A percentile compares a stretch with the other conserved stretches of the same genome.
phyloP scores from a whole-genome alignment of 2,329 filamentous ascomycete genomes.

The Penicillium hesseltinei region DNA sequence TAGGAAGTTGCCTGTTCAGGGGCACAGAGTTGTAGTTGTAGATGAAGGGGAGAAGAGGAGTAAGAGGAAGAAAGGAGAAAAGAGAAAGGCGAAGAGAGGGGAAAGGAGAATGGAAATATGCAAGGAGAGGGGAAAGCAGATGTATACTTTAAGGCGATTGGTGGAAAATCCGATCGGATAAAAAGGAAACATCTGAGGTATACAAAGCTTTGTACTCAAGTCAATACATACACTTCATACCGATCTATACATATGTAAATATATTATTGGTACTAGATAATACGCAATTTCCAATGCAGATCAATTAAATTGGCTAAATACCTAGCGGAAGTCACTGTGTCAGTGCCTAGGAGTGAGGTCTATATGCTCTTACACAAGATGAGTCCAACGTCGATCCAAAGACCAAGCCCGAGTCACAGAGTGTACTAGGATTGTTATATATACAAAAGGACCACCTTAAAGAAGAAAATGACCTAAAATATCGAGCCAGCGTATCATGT shows the following conservation, averaged over 20 bases:
- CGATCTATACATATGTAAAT: background rate
- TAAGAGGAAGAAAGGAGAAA: background rate
- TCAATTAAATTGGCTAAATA: background rate
- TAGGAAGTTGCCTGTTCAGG: background rate
- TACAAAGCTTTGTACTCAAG: no score
- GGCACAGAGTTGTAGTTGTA: background rate
- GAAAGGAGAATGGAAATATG: background rate
- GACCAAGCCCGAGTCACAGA: background rate
- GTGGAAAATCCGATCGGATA: background rate
- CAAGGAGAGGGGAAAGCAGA: background rate
- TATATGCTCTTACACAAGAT: background rate
- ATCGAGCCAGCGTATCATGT: background rate
- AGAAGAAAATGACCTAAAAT: background rate
- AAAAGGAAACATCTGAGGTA: background rate
- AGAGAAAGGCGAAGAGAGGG: background rate
- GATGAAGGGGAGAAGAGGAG: background rate
- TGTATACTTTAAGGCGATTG: background rate
- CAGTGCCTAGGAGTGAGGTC: background rate
- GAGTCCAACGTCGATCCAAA: background rate
- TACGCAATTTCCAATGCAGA: background rate
- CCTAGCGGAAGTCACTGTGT: background rate
- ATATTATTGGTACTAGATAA: background rate
- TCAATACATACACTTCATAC: background rate
- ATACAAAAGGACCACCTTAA: background rate
- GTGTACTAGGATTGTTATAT: background rate